Base-by-base conservation (phyloP, 768 basidiomycete species). In the Lanmaoa rubissima region DNA sequence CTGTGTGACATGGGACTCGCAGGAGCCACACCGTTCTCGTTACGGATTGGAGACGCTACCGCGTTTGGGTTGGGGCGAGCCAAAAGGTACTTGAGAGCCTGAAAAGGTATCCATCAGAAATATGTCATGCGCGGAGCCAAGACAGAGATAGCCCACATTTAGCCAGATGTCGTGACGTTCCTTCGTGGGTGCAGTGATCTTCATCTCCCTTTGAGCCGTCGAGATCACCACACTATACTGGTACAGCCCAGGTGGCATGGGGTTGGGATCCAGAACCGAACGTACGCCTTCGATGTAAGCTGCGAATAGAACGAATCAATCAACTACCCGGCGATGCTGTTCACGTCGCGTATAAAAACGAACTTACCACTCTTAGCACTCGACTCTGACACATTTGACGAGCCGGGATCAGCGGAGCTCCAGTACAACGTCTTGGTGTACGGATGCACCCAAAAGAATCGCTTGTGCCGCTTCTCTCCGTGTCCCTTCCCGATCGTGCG, bases 381-480 rank as follows among this genome's bases (percentile, higher is more conserved):
- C 9, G 92, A 92, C 76, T 98, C 94, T 1, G 88, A 84, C 17
- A 93, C 90, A 63, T 86, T 86, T 39, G 84, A 83, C 26, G 92
- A 91, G 31, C 93, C 94, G 48, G 96, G 97, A 75, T 98, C 96
- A 11, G 87, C 85, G 17, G 91, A 88, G 66, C 92, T 93, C 97
- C 97, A 99, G 73, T 98, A 98, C 56, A 99, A 67, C 5, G 94
- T 98, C 78, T 92, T 93, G 40, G 95, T 98, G 70, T 98, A 99
- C 19, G 97, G 97, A 73, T 98, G 96, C n/a, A 99, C 87, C 97
- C 97, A 99, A 82, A 98, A 97, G 85, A 94, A 99, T 38, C 97
- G 81, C 71, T 85, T 87, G 74, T 99, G 97, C 50, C 95, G 78
- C 70, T 84, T 87, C 70, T 93, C 89, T 21, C 92, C 92, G 69